Percentiles rank a stretch among this genome's conserved stretches.
phyloP scores from a whole-genome alignment of 2,329 filamentous ascomycete genomes.

The Ophiostoma montium region DNA sequence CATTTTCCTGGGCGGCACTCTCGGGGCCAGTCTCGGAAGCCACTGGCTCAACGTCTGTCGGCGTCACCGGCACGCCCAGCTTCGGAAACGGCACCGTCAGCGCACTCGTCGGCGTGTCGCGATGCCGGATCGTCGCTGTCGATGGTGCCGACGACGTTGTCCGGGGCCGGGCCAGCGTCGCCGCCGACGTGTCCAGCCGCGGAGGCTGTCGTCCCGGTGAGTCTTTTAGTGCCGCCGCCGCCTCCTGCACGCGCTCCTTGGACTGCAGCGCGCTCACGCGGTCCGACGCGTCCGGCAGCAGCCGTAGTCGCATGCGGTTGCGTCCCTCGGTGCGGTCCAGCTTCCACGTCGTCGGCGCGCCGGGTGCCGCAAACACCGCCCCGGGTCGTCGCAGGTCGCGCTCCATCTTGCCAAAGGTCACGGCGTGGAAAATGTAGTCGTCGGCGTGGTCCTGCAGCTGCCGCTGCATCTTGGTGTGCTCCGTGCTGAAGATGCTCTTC shows the following conservation, averaged over 20 bases:
- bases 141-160: not conserved
- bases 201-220: not conserved
- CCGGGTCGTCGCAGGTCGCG: slow-evolving; percentile 65
- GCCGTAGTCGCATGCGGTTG: slow-evolving; percentile 82
- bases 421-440: slow-evolving; percentile 62
- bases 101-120: not conserved
- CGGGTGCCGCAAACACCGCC: slow-evolving; percentile 58
- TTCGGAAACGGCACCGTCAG: not conserved
- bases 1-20: too few relatives aligned
- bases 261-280: slow-evolving; percentile 63
- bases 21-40: too few relatives aligned
- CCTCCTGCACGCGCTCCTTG: slow-evolving; percentile 34
- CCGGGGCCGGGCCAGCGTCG: not conserved
- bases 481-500: slow-evolving; percentile 85
- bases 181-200: not conserved
- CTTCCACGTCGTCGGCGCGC: slow-evolving; percentile 55
- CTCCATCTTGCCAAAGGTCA: slow-evolving; percentile 65
- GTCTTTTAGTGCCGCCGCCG: not conserved
- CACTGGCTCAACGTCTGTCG: not conserved
- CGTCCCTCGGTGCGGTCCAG: slow-evolving; percentile 90
- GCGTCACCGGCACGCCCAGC: too few relatives aligned
- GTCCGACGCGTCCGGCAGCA: slow-evolving; percentile 59
- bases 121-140: not conserved
- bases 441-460: slow-evolving; percentile 88
- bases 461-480: slow-evolving; percentile 83